Conservation (phyloP, 2,329 filamentous ascomycete genomes). For the Sporothrix euskadiensis region DNA sequence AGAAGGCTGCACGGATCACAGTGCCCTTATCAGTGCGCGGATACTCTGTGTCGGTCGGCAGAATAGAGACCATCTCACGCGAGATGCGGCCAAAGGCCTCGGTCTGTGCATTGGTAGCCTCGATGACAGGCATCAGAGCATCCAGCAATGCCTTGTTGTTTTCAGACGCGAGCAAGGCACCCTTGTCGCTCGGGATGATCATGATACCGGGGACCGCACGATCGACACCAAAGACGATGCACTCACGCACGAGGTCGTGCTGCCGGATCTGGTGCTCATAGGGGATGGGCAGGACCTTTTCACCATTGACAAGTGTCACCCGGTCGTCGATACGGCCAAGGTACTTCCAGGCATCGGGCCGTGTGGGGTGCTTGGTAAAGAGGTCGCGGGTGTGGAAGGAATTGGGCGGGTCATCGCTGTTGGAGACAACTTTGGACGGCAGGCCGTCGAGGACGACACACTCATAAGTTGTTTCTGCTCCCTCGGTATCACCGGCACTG, state of each 20-base stretch:
- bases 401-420: slow-evolving; percentile 36
- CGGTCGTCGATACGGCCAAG: slow-evolving; percentile 42
- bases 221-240: slow-evolving; percentile 54
- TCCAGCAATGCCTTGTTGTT: slow-evolving; percentile 51
- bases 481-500: slow-evolving; percentile 36
- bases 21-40: slow-evolving; percentile 57
- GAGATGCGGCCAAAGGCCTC: slow-evolving; percentile 45
- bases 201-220: slow-evolving; percentile 48
- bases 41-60: slow-evolving; percentile 46
- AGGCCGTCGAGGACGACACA: slow-evolving; percentile 43
- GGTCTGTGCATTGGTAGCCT: slow-evolving; percentile 38
- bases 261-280: slow-evolving; percentile 55
- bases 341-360: slow-evolving; percentile 43
- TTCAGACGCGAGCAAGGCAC: slow-evolving; percentile 36
- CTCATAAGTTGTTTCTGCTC: slow-evolving; percentile 38
- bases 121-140: slow-evolving; percentile 51
- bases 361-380: slow-evolving; percentile 42
- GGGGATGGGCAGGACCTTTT: slow-evolving; percentile 49
- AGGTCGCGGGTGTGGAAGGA: slow-evolving; percentile 43
- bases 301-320: slow-evolving; percentile 50
- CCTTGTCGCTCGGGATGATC: slow-evolving; percentile 45
- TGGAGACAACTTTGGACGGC: slow-evolving; percentile 40
- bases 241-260: slow-evolving; percentile 50
- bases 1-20: slow-evolving; percentile 53
- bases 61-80: slow-evolving; percentile 51